phyloP scores from a whole-genome alignment of 2,329 filamentous ascomycete species.

The Cladophialophora bantiana region DNA sequence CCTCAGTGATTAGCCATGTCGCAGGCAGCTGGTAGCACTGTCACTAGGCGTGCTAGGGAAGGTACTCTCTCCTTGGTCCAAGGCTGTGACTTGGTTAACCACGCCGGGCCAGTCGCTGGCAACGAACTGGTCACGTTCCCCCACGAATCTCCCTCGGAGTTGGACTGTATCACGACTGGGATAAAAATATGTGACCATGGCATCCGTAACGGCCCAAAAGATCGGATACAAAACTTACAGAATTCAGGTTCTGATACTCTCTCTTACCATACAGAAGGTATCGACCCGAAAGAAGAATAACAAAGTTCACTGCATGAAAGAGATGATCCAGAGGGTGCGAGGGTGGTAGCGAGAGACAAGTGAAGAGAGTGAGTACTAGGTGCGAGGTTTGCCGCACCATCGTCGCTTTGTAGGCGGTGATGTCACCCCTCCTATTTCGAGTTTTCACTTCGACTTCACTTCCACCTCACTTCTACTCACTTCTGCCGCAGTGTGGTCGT shows the following conservation, averaged over 20 bases:
- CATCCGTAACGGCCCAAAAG: constrained; percentile 2
- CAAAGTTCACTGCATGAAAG: constrained; percentile 1
- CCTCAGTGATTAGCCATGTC: no score
- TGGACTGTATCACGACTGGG: neutral
- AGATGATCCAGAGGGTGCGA: no score
- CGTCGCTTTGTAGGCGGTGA: neutral
- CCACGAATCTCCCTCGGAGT: neutral
- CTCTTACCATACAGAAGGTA: neutral
- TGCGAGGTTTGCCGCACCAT: no score
- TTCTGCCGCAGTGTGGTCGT: neutral
- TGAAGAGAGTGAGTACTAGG: no score
- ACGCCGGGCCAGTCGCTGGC: constrained; percentile 3
- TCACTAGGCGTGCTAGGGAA: neutral
- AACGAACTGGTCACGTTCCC: constrained; percentile 10
- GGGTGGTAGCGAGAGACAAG: no score
- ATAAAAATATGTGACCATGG: neutral
- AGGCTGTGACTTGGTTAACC: constrained; percentile 14
- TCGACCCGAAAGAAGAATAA: neutral
- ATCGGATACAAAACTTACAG: constrained; percentile 3
- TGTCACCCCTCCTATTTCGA: neutral
- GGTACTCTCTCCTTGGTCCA: neutral
- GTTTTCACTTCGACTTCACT: neutral
- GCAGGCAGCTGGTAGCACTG: neutral
- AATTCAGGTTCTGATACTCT: constrained; percentile 3
- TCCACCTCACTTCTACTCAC: neutral